Percentiles rank a stretch among this genome's conserved stretches.
phyloP scores from a whole-genome alignment of 2,329 filamentous ascomycete species.

The Paecilomyces sp. region DNA sequence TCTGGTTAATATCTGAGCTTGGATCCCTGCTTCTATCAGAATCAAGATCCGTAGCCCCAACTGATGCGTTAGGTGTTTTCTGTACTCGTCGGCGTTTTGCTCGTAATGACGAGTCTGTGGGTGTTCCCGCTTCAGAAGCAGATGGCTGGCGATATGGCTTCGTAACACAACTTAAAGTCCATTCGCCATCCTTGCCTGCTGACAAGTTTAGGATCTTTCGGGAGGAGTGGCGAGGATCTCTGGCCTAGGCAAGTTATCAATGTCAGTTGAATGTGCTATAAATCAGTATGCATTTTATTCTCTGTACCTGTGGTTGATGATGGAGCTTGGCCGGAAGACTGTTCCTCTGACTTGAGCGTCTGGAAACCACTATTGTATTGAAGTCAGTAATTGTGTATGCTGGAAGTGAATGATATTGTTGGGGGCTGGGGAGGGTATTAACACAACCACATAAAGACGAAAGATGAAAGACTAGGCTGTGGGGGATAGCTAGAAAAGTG shows the following conservation, averaged over 20 bases:
- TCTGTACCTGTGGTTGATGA: neutral
- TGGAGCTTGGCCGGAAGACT: neutral
- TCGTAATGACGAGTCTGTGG: conserved; percentile 6
- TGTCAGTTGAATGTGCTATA: neutral
- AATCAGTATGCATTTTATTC: neutral
- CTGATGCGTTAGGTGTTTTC: neutral
- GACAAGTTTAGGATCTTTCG: conserved; percentile 3
- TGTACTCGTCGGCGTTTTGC: neutral
- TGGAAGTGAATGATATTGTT: neutral
- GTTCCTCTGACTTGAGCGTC: neutral
- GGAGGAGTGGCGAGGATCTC: neutral
- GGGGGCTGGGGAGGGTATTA: neutral
- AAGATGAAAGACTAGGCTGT: neutral
- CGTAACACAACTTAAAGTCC: neutral
- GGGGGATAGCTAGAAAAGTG: neutral
- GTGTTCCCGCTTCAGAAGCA: conserved; percentile 1
- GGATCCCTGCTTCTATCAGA: neutral
- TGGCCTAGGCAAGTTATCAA: neutral
- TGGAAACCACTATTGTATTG: neutral
- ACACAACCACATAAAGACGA: neutral
- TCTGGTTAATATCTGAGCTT: neutral
- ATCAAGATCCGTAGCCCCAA: neutral
- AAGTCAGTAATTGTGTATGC: neutral
- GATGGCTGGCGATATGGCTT: neutral
- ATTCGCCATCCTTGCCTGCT: conserved; percentile 2